Conservation (phyloP, 768 basidiomycete genomes). For the Xerocomellus intermedius region DNA sequence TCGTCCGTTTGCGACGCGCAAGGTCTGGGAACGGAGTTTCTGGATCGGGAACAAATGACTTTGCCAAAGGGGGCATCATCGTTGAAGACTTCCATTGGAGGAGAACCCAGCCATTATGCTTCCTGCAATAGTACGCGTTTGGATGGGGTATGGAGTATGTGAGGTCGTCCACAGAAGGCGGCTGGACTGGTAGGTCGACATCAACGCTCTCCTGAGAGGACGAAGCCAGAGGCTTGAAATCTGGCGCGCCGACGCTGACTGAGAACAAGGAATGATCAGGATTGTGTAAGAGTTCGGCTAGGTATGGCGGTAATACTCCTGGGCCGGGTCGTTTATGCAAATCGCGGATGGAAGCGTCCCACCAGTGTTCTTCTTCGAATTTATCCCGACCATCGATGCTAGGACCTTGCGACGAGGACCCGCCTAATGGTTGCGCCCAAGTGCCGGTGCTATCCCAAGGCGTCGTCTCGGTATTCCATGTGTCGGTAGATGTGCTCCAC, state of each 20-base stretch:
- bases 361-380: constrained; percentile 68
- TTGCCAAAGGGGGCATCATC: constrained; percentile 58
- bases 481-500: constrained; percentile 15
- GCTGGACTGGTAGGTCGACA: constrained; percentile 13
- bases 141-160: constrained; percentile 76
- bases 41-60: constrained; percentile 45
- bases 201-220: constrained; percentile 21
- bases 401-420: constrained; percentile 29
- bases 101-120: constrained; percentile 82
- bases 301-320: constrained; percentile 65
- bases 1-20: constrained; percentile 43
- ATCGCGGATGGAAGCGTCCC: constrained; percentile 52
- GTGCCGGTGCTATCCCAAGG: constrained; percentile 25
- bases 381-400: constrained; percentile 59
- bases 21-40: constrained; percentile 55
- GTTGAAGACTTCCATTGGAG: constrained; percentile 66
- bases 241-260: constrained; percentile 44
- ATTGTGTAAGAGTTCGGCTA: constrained; percentile 68
- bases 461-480: constrained; percentile 21
- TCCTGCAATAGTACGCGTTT: constrained; percentile 78
- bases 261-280: constrained; percentile 70
- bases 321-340: constrained; percentile 57
- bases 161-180: constrained; percentile 62
- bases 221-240: constrained; percentile 25
- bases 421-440: constrained; percentile 25